These are phyloP conservation scores for Hygrophorus pudorinus DNA, from an alignment of 768 basidiomycete species.

Conservation along the genomic window DNA sequence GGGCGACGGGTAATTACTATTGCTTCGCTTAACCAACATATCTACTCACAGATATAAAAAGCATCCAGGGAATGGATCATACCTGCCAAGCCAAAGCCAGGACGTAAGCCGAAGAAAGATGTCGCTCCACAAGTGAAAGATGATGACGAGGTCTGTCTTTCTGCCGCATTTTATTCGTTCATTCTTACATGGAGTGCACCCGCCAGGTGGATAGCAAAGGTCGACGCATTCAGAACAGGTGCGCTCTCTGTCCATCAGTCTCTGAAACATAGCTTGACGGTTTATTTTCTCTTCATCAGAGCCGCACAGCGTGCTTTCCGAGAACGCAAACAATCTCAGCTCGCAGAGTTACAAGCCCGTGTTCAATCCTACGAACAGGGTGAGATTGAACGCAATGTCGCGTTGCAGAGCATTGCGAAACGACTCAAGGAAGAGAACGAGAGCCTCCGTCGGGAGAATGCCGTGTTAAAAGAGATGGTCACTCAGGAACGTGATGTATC, in stretches of 20 bases:
- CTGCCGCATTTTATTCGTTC: not conserved
- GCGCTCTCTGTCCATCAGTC: conserved; percentile 7
- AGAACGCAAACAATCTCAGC: conserved; percentile 81
- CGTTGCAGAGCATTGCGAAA: conserved; percentile 74
- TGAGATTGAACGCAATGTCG: conserved; percentile 82
- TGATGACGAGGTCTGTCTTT: conserved; percentile 37
- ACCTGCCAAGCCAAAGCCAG: conserved; percentile 78
- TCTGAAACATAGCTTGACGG: conserved; percentile 4
- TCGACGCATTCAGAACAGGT: conserved; percentile 74
- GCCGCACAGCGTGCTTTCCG: conserved; percentile 86
- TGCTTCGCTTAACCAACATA: conserved; percentile 3
- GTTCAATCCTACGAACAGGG: conserved; percentile 81
- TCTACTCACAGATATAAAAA: conserved; percentile 19
- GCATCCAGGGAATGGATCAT: conserved; percentile 90
- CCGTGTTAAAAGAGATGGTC: conserved; percentile 42
- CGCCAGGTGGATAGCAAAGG: conserved; percentile 43
- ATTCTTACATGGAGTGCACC: conserved; percentile 4
- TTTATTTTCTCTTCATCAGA: conserved; percentile 27
- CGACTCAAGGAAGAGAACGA: conserved; percentile 85
- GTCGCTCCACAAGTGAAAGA: conserved; percentile 25
- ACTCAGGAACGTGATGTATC: conserved; percentile 17
- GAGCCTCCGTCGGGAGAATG: conserved; percentile 57
- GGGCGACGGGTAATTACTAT: conserved; percentile 56
- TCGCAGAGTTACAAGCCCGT: conserved; percentile 80
- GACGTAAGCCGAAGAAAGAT: conserved; percentile 81